Base-by-base conservation (phyloP, 495 filamentous ascomycete genomes). In the Hypoxylon crocopeplum region DNA sequence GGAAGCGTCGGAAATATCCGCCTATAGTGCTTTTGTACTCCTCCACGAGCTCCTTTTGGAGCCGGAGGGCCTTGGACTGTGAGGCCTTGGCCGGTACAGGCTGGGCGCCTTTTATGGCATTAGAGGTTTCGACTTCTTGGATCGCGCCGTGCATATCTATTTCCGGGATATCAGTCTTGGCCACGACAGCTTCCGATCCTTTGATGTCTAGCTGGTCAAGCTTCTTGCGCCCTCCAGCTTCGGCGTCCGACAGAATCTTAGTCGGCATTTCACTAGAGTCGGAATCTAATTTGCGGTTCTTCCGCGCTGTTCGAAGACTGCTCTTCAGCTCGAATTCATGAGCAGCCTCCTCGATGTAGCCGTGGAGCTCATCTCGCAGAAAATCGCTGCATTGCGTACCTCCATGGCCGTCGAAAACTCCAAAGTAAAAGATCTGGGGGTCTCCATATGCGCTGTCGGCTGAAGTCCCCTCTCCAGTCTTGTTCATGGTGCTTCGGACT, bases 391-490 rank as follows among this genome's bases (percentile, higher is more conserved):
- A 98, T 65, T 97, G 90, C 25, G 77, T 82, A 13, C 94, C 94
- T 16, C 94, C 94, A 77, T 98, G 94, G 16, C 94, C 94, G 76
- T 98, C 94, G 66, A 98, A 98, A 0, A 98, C 86, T 2, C 84
- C 91, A 74, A 96, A 98, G 71, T 98, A 98, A 73, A 98, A 98
- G 5, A 97, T 88, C 67, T 97, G 92, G 6, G 92, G 92, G 70
- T 97, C 92, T 6, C 92, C 92, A 60, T 84, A 89, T 3, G 89
- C 83, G 40, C 85, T 87, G 48, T 90, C 86, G 13, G 90, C 90
- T 21, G 77, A 78, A 20, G 82, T 87, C 7, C 78, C 80, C 64
- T 85, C 82, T 8, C 79, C 84, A 0, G 62, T 62, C 44, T 70
- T 69, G 49, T 71, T 72, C 45, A 66, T 59, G 5, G 72, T 69